Evolutionary conservation across 768 basidiomycete species (phyloP).

Genomic region (Pulveroboletus sp.): DNA sequence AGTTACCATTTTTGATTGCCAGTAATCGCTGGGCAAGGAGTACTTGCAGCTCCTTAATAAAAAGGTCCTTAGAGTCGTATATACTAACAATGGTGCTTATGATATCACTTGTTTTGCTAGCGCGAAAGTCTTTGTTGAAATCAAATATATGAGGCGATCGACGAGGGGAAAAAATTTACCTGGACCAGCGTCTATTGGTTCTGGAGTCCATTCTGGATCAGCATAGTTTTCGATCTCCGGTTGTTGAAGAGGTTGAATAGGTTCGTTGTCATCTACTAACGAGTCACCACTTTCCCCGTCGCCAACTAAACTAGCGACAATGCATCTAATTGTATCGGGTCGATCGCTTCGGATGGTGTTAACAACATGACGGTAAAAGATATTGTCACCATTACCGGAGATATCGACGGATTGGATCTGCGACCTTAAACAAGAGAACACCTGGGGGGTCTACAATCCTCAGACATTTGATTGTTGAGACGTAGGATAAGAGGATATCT

Average conservation of each 20-base stretch:
- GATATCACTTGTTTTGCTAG: conserved; percentile 89
- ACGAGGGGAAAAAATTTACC: conserved; percentile 44
- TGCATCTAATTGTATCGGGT: conserved; percentile 90
- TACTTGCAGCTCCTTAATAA: conserved; percentile 93
- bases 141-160: neutral
- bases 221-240: conserved; percentile 80
- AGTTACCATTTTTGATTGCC: conserved; percentile 74
- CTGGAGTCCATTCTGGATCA: conserved; percentile 94
- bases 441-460: conserved; percentile 91
- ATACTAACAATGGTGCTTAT: conserved; percentile 96
- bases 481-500: conserved; percentile 86
- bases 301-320: conserved; percentile 88
- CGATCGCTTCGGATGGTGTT: conserved; percentile 55
- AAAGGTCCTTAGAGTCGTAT: conserved; percentile 95
- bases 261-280: conserved; percentile 81
- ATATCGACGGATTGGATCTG: conserved; percentile 88
- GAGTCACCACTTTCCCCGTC: conserved; percentile 80
- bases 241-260: conserved; percentile 71
- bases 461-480: conserved; percentile 87
- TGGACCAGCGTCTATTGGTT: conserved; percentile 94
- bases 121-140: conserved; percentile 70
- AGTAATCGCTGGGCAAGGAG: conserved; percentile 86
- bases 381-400: conserved; percentile 54
- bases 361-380: neutral
- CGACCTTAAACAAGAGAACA: conserved; percentile 89